These are phyloP conservation scores for Cyclotella baltica DNA, from an alignment of 108 stramenopile species.

Conservation along the genomic window DNA sequence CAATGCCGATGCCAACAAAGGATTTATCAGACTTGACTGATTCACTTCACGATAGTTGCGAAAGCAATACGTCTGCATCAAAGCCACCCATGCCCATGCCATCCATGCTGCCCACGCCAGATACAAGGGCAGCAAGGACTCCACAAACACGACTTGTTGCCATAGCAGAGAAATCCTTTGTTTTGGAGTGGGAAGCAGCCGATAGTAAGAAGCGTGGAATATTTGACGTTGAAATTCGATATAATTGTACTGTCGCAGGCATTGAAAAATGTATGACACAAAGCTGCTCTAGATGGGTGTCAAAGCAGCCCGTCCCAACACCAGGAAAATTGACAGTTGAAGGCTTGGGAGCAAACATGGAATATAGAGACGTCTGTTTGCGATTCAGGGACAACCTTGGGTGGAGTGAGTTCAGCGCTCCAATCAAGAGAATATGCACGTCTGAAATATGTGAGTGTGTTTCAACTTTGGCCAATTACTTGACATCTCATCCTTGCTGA, in stretches of 20 bases:
- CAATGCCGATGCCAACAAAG: no score
- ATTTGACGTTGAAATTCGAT: constrained; percentile 37
- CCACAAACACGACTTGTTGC: not conserved
- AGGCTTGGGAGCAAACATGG: constrained; percentile 19
- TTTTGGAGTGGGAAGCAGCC: not conserved
- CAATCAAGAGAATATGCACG: constrained; percentile 28
- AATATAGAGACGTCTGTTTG: constrained; percentile 30
- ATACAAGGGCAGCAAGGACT: no score
- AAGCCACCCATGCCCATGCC: no score
- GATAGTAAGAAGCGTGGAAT: not conserved
- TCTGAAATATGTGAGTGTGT: constrained; percentile 29
- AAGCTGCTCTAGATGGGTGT: constrained; percentile 39
- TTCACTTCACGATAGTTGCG: no score
- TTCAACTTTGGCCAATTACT: no score
- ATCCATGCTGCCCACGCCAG: no score
- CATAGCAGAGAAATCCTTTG: not conserved
- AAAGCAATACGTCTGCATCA: no score
- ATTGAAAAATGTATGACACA: not conserved
- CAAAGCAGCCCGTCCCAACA: constrained; percentile 30
- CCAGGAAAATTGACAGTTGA: constrained; percentile 17
- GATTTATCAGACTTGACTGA: no score
- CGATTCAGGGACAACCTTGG: constrained; percentile 36
- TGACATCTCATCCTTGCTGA: no score
- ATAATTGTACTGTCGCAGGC: constrained; percentile 1
- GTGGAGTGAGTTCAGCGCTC: constrained; percentile 40